Evolutionary conservation across 176 grass and related monocot genomes (phyloP), one percentile per base, ranked within the genome.

Genomic region (Triticum turgidum): DNA sequence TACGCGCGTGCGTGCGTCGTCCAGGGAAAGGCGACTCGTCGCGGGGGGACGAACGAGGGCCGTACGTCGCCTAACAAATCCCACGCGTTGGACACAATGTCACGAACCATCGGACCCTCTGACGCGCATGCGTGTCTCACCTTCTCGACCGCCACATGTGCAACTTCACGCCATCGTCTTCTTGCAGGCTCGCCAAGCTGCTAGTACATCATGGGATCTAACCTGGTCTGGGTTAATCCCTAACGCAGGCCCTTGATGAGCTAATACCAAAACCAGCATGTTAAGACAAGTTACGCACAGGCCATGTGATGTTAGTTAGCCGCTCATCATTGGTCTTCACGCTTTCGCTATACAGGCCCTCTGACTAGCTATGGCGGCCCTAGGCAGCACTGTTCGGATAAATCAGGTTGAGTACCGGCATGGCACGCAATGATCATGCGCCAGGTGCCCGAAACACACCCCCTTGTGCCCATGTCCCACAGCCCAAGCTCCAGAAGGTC

Each of bases 241-340:
- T 45, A 25, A 62, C 59, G 38, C 13, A 37, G 30, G 65, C 44
- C 66, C 80, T 24, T 38, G 18, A 56, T n/a, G 18, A 69, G 38
- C 61, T 54, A 54, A 54, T 52, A 69, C 27, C 63, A 52, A 82
- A 61, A 59, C 18, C 14, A 4, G 44, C 68, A 73, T 56, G 21
- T 30, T 35, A 33, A 14, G 59, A 4, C 61, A 22, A 76, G 24
- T 30, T 27, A 73, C 65, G 30, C 65, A 82, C 15, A 82, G 0
- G 17, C 70, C 79, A 77, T 67, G 79, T 81, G 78, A 65, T 51
- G 85, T 54, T 49, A 72, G 37, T 73, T 71, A 82, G 79, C n/a
- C 2, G 0, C 44, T 76, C 44, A 52, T 76, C 42, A 37, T 67
- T 59, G 81, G 61, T 82, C 33, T 58, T 11, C 11, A 30, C n/a